phyloP scores from a whole-genome alignment of 2,329 filamentous ascomycete genomes.

The Zasmidium angulare region DNA sequence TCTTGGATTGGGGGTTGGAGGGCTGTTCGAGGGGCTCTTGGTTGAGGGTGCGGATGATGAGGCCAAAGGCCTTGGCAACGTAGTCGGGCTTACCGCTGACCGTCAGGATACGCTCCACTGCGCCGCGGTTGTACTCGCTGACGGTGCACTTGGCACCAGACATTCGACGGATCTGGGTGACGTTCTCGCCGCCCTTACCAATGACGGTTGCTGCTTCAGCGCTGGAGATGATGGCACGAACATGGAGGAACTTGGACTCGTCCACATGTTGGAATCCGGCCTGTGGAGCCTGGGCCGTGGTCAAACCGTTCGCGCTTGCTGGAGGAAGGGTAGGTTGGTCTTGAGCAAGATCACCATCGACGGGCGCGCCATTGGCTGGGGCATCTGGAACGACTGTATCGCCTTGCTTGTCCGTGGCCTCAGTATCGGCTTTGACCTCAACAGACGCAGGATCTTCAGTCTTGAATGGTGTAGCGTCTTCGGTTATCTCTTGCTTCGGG shows the following conservation, averaged over 20 bases:
- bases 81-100: constrained; percentile 96
- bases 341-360: constrained; percentile 21
- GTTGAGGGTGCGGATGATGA: constrained; percentile 97
- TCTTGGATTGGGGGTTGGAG: constrained; percentile 92
- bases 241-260: constrained; percentile 94
- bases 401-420: constrained; percentile 55
- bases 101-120: constrained; percentile 94
- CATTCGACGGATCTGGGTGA: constrained; percentile 91
- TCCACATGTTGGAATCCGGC: constrained; percentile 63
- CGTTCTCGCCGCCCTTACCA: constrained; percentile 97
- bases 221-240: constrained; percentile 94
- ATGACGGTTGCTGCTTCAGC: constrained; percentile 97
- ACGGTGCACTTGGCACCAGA: constrained; percentile 98
- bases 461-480: constrained; percentile 16
- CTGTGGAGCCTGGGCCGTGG: constrained; percentile 44
- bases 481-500: constrained; percentile 31
- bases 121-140: constrained; percentile 95
- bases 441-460: constrained; percentile 13
- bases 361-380: constrained; percentile 48
- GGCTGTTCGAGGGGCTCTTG: constrained; percentile 87
- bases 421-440: constrained; percentile 47
- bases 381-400: constrained; percentile 70
- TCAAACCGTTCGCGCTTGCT: constrained; percentile 46
- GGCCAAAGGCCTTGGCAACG: constrained; percentile 94
- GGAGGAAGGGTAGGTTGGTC: constrained; percentile 9